phyloP scores from a whole-genome alignment of 2,329 filamentous ascomycete species.

The Fusarium liriodendri region DNA sequence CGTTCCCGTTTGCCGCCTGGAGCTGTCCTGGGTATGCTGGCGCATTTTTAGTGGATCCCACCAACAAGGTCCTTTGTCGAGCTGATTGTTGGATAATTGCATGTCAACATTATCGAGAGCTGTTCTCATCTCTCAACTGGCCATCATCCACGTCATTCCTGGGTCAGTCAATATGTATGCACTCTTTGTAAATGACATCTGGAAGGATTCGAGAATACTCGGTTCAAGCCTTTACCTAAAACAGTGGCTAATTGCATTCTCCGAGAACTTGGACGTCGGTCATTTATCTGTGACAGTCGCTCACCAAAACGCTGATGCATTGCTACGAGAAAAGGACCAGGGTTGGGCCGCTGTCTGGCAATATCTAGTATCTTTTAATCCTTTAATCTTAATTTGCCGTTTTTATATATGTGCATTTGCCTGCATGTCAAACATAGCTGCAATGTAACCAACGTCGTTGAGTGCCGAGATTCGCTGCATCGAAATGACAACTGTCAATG shows the following conservation, averaged over 20 bases:
- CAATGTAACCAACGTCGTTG: neutral
- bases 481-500: neutral
- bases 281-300: neutral
- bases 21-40: neutral
- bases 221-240: neutral
- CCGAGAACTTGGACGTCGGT: neutral
- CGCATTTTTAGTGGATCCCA: constrained; percentile 3
- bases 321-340: neutral
- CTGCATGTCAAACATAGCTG: neutral
- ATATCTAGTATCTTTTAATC: neutral
- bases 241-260: neutral
- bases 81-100: no score
- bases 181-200: neutral
- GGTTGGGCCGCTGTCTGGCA: neutral
- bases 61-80: constrained; percentile 11
- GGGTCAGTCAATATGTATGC: neutral
- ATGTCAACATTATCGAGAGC: neutral
- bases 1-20: neutral
- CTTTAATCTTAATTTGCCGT: neutral
- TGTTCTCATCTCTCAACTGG: neutral
- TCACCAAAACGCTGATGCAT: neutral
- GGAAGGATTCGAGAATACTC: neutral
- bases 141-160: constrained; percentile 21
- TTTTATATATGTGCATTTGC: neutral
- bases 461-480: neutral